These are phyloP conservation scores for Fagus sylvatica DNA, from an alignment of 306 rosid genomes.

Conservation along the genomic window DNA sequence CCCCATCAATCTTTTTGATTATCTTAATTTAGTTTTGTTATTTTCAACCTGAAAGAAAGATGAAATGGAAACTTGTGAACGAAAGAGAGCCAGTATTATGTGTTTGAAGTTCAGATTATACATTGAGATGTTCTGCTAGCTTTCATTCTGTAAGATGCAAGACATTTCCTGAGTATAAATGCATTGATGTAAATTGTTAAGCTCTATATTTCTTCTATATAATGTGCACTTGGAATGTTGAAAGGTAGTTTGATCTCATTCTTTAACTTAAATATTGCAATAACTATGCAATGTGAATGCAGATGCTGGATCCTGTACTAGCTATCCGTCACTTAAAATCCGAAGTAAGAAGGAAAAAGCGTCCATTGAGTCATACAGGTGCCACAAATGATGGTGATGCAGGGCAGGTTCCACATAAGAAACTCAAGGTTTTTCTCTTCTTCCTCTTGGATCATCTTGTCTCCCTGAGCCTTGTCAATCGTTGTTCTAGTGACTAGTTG, in stretches of 20 bases:
- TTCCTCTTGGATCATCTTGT: conserved; percentile 25
- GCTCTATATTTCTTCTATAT: background rate
- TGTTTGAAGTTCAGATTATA: background rate
- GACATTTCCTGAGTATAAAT: background rate
- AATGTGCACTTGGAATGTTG: background rate
- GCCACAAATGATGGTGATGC: conserved; percentile 32
- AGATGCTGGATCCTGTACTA: conserved; percentile 73
- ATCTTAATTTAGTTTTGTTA: background rate
- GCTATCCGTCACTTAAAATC: conserved; percentile 39
- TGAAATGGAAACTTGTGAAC: background rate
- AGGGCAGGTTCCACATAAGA: conserved; percentile 42
- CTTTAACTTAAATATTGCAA: background rate
- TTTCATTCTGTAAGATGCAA: background rate
- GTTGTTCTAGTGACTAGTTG: conserved; percentile 11
- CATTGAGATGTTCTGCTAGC: background rate
- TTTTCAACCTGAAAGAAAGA: background rate
- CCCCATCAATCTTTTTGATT: background rate
- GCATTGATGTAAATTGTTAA: background rate
- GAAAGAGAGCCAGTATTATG: background rate
- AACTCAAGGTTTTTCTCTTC: conserved; percentile 40
- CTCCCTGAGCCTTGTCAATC: conserved; percentile 33
- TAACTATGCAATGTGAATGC: conserved; percentile 36
- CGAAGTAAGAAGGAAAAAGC: conserved; percentile 38
- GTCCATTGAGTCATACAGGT: conserved; percentile 14
- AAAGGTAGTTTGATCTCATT: background rate